Percentiles rank a stretch among this genome's conserved stretches.
Evolutionary conservation across 257 asterid genomes (phyloP).

Genomic region (Nyctanthes arbortristis): DNA sequence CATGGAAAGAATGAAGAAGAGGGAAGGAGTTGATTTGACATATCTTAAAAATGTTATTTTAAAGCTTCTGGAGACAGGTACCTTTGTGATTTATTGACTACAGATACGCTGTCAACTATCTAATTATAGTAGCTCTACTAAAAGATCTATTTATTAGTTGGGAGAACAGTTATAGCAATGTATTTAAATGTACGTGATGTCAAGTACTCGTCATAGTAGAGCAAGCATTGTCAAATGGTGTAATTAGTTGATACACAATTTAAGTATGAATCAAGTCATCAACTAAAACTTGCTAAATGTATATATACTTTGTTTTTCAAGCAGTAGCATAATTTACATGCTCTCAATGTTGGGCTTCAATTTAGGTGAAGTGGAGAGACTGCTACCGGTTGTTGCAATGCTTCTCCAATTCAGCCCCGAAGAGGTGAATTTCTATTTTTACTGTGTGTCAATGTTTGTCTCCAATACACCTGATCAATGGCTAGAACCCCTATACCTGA

Average conservation of each 20-base stretch:
- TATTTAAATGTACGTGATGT: background rate
- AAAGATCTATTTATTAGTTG: background rate
- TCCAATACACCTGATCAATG: background rate
- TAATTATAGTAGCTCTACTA: background rate
- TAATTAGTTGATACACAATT: background rate
- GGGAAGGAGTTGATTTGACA: constrained; percentile 99
- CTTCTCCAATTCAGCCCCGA: constrained; percentile 99
- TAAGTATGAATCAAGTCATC: background rate
- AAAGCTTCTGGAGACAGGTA: constrained; percentile 97
- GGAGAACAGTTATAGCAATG: background rate
- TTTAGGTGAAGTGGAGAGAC: constrained; percentile 95
- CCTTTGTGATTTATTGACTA: constrained; percentile 1
- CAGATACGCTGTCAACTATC: background rate
- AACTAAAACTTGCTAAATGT: background rate
- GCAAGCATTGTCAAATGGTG: background rate
- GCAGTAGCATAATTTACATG: background rate
- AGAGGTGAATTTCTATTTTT: constrained; percentile 57
- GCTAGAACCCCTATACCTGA: background rate
- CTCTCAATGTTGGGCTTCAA: constrained; percentile 1
- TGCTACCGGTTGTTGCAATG: constrained; percentile 94
- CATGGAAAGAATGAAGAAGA: constrained; percentile 87
- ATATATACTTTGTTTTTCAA: background rate
- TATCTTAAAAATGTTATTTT: constrained; percentile 88
- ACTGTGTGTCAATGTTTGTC: constrained; percentile 4
- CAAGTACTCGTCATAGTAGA: background rate